Conservation (phyloP, 2,329 filamentous ascomycete species). For the Chalaropsis ovoidea region DNA sequence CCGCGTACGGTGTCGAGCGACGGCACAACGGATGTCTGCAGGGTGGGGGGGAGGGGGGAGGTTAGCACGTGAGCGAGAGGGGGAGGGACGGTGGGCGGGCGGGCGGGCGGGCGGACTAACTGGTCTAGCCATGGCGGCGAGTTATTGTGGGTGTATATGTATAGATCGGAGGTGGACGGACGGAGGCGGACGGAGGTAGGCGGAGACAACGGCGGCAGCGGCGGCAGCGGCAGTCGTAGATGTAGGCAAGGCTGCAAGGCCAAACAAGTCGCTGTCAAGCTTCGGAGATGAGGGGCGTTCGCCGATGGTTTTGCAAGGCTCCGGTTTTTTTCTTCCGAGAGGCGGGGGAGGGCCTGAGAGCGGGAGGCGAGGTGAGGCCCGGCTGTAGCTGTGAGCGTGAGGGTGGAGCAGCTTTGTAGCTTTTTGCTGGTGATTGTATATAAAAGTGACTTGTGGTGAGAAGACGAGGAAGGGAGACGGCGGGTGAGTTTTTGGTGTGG, state of each 20-base stretch:
- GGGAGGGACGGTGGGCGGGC: not conserved
- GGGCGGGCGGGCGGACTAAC: slow-evolving; percentile 29
- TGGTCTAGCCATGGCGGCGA: slow-evolving; percentile 30
- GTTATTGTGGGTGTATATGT: not conserved
- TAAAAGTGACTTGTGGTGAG: not conserved
- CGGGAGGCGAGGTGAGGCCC: not conserved
- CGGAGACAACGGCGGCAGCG: too few species aligned
- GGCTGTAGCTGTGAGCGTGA: not conserved
- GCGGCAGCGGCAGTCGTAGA: too few species aligned
- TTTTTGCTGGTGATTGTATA: not conserved
- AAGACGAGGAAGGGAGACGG: too few species aligned
- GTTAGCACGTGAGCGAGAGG: not conserved
- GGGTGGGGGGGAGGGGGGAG: not conserved
- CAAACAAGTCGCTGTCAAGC: not conserved
- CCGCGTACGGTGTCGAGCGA: slow-evolving; percentile 40
- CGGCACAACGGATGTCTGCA: slow-evolving; percentile 37
- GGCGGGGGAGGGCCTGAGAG: too few species aligned
- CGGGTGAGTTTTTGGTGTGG: not conserved
- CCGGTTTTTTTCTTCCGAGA: too few species aligned
- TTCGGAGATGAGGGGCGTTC: not conserved
- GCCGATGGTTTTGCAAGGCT: not conserved
- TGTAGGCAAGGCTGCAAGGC: too few species aligned
- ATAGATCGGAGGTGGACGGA: not conserved
- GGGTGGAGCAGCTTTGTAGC: not conserved
- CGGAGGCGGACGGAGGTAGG: not conserved